Evolutionary conservation across 306 rosid species (phyloP).

Genomic region (Dryas octopetala): DNA sequence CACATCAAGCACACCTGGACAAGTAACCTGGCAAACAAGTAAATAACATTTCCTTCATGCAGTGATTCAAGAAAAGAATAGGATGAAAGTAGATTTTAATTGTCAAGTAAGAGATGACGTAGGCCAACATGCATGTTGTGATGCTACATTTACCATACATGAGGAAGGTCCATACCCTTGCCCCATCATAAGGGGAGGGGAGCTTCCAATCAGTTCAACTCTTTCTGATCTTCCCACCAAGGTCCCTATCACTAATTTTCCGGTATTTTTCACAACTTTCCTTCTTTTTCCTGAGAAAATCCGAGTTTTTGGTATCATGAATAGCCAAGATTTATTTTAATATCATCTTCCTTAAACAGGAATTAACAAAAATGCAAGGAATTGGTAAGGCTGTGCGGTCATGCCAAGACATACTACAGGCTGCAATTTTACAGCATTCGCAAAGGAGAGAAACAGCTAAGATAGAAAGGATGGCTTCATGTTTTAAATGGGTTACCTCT

Average conservation of each 20-base stretch:
- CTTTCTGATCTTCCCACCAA: conserved; percentile 16
- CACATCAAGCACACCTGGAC: background rate
- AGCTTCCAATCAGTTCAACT: conserved; percentile 16
- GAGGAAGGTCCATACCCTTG: background rate
- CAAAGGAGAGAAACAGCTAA: conserved; percentile 39
- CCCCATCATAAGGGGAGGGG: background rate
- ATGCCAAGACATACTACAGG: conserved; percentile 41
- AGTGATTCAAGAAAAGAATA: conserved; percentile 52
- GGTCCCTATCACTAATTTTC: background rate
- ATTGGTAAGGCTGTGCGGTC: conserved; percentile 37
- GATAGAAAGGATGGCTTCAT: conserved; percentile 29
- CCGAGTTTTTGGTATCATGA: too few species aligned
- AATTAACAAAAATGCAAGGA: conserved; percentile 51
- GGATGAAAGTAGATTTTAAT: conserved; percentile 4
- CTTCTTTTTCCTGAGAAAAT: too few species aligned
- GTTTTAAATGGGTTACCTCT: conserved; percentile 40
- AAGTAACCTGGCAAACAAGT: conserved; percentile 14
- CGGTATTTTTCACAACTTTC: background rate
- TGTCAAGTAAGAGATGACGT: conserved; percentile 18
- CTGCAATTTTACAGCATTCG: conserved; percentile 42
- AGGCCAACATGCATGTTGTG: conserved; percentile 15
- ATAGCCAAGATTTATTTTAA: background rate
- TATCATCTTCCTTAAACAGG: conserved; percentile 20
- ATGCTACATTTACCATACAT: background rate
- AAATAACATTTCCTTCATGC: conserved; percentile 39